phyloP scores from a whole-genome alignment of 2,329 filamentous ascomycete genomes.

The Cryoendolithus antarcticus region DNA sequence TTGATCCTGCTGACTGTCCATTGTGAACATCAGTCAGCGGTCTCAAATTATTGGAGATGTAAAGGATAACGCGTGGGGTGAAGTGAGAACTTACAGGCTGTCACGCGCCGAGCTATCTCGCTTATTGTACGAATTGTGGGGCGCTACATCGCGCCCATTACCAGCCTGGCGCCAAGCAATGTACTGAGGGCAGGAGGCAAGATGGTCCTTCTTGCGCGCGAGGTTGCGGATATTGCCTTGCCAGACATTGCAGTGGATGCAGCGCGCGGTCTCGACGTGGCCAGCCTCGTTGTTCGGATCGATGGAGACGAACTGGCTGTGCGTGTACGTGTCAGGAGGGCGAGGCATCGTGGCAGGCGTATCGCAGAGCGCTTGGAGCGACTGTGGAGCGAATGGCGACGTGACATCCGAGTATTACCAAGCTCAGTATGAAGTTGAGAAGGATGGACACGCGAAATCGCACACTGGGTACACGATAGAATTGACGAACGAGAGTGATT shows the following conservation, averaged over 20 bases:
- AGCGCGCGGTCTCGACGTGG: slow-evolving; percentile 14
- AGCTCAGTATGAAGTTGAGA: neutral
- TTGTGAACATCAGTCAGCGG: too few relatives aligned
- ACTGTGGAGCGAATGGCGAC: neutral
- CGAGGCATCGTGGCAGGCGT: slow-evolving; percentile 11
- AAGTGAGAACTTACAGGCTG: too few relatives aligned
- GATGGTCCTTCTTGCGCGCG: slow-evolving; percentile 22
- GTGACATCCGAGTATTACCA: neutral
- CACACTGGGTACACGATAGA: too few relatives aligned
- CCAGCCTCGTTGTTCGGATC: slow-evolving; percentile 15
- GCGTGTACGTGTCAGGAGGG: slow-evolving; percentile 16
- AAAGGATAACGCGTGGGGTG: too few relatives aligned
- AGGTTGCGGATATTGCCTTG: slow-evolving; percentile 20
- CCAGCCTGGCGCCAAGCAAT: slow-evolving; percentile 18
- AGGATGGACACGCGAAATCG: neutral
- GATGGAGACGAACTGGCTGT: slow-evolving; percentile 15
- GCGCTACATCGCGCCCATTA: slow-evolving; percentile 21
- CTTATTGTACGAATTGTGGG: slow-evolving; percentile 19
- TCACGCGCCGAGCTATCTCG: too few relatives aligned
- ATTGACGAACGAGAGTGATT: neutral
- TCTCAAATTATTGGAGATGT: too few relatives aligned
- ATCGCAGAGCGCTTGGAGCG: neutral
- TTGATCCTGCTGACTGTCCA: too few relatives aligned
- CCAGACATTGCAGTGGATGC: slow-evolving; percentile 21
- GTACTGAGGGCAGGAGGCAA: slow-evolving; percentile 18